Percentiles rank a stretch among this genome's conserved stretches.
These are phyloP conservation scores for Leccinum fallax DNA, from an alignment of 1,284 basidiomycete genomes.

Conservation along the genomic window DNA sequence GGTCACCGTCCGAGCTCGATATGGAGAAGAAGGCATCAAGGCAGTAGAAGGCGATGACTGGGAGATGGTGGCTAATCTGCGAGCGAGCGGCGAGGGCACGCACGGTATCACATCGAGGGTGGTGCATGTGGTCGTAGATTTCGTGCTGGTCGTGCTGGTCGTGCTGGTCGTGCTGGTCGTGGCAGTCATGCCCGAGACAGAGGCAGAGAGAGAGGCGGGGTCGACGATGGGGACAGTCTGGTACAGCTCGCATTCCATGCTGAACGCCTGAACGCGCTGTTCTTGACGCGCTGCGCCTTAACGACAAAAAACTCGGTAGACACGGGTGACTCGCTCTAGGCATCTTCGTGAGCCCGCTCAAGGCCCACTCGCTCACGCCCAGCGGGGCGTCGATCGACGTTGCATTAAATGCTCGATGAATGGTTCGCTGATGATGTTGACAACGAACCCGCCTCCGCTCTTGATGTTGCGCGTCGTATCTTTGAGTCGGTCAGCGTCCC, in stretches of 20 bases:
- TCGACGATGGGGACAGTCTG: conserved; percentile 50
- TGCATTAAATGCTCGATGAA: conserved; percentile 66
- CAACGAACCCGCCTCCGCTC: conserved; percentile 60
- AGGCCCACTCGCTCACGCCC: conserved; percentile 63
- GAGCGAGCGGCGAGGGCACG: no score
- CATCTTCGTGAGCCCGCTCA: conserved; percentile 64
- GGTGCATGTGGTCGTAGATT: no score
- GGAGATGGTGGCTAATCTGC: no score
- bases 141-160: conserved; percentile 6
- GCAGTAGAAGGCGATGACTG: no score
- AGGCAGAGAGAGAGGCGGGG: conserved; percentile 20
- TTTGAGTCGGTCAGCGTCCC: conserved; percentile 39
- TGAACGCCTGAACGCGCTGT: conserved; percentile 71
- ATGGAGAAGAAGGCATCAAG: no score
- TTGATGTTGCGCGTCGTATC: conserved; percentile 66
- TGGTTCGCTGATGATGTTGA: conserved; percentile 73
- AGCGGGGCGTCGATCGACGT: conserved; percentile 61
- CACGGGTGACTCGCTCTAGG: conserved; percentile 44
- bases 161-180: conserved; percentile 20
- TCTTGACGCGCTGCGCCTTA: conserved; percentile 65
- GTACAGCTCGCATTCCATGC: conserved; percentile 67
- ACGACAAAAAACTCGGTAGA: conserved; percentile 31
- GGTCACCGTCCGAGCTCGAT: no score
- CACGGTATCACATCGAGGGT: no score
- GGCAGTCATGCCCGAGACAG: neutral